Conservation (phyloP, 768 basidiomycete genomes). For the Gloeophyllum trabeum region DNA sequence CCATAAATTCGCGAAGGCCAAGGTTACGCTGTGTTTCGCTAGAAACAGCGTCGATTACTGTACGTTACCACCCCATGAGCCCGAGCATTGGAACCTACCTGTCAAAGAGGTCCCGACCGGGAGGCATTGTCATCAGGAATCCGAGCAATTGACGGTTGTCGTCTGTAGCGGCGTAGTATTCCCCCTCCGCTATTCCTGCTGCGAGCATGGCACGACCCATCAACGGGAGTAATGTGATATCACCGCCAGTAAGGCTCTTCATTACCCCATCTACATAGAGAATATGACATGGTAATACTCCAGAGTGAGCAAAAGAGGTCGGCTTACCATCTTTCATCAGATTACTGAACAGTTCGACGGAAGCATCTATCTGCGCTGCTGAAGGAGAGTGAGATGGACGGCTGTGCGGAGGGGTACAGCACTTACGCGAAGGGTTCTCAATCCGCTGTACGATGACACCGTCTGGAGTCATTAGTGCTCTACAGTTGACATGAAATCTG, state of each 20-base stretch:
- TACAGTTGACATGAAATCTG: too few relatives aligned
- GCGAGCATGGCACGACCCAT: slow-evolving; percentile 10
- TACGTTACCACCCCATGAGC: not conserved
- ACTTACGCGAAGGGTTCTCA: too few relatives aligned
- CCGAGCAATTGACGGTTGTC: slow-evolving; percentile 6
- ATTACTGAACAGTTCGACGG: too few relatives aligned
- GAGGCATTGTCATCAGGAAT: slow-evolving; percentile 8
- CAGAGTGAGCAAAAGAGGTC: not conserved
- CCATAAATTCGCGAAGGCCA: slow-evolving; percentile 8
- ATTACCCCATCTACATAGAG: slow-evolving; percentile 3
- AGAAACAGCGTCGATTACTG: too few relatives aligned
- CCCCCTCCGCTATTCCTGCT: slow-evolving; percentile 8
- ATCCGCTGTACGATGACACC: too few relatives aligned
- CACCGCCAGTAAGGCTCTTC: slow-evolving; percentile 10
- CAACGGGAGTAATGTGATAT: slow-evolving; percentile 2
- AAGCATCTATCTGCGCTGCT: too few relatives aligned
- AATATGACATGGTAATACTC: not conserved
- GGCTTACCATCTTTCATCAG: slow-evolving; percentile 10
- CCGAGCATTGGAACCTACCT: slow-evolving; percentile 6
- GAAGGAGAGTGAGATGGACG: too few relatives aligned
- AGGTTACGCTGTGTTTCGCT: slow-evolving; percentile 8
- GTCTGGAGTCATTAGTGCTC: too few relatives aligned
- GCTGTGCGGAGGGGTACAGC: too few relatives aligned
- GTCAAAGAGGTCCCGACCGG: slow-evolving; percentile 9
- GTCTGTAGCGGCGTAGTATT: slow-evolving; percentile 9